Evolutionary conservation across 169 alveolate genomes (phyloP).

Genomic region (Eimeria necatrix): DNA sequence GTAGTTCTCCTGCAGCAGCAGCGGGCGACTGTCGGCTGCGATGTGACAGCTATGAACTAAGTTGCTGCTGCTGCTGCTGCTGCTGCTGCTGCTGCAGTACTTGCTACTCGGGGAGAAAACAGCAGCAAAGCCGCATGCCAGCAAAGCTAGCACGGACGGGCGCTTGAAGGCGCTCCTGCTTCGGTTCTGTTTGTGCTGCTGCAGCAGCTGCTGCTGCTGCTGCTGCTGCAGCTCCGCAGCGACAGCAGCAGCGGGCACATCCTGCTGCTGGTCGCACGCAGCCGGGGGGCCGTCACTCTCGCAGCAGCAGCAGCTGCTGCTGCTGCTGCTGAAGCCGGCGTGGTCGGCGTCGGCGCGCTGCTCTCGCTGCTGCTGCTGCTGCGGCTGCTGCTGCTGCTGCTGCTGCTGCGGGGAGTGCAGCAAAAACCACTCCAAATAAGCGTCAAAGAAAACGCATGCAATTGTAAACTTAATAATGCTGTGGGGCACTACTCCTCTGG

Average conservation of each 20-base stretch:
- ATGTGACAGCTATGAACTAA: not conserved
- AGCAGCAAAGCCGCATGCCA: slow-evolving; percentile 37
- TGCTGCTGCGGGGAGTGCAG: slow-evolving; percentile 60
- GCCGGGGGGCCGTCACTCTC: not conserved
- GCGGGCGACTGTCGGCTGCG: not conserved
- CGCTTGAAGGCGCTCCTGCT: not conserved
- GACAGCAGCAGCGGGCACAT: not conserved
- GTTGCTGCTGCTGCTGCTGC: slow-evolving; percentile 34
- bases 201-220: slow-evolving; percentile 40
- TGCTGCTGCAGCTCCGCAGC: slow-evolving; percentile 24
- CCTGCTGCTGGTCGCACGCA: not conserved
- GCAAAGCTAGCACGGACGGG: not conserved
- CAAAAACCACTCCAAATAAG: slow-evolving; percentile 73
- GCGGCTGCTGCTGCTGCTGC: slow-evolving; percentile 43
- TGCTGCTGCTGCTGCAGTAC: slow-evolving; percentile 48
- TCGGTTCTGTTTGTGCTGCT: not conserved
- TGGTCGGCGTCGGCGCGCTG: not conserved
- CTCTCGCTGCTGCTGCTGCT: not conserved
- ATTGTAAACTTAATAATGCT: slow-evolving; percentile 20
- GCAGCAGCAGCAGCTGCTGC: not conserved
- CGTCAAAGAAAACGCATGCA: slow-evolving; percentile 68
- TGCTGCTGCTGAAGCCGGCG: not conserved
- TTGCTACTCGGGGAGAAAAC: not conserved
- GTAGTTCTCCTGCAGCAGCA: not conserved
- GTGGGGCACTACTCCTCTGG: slow-evolving; percentile 22